Evolutionary conservation across 345 rosid genomes (phyloP).

Genomic region (Laguncularia racemosa): DNA sequence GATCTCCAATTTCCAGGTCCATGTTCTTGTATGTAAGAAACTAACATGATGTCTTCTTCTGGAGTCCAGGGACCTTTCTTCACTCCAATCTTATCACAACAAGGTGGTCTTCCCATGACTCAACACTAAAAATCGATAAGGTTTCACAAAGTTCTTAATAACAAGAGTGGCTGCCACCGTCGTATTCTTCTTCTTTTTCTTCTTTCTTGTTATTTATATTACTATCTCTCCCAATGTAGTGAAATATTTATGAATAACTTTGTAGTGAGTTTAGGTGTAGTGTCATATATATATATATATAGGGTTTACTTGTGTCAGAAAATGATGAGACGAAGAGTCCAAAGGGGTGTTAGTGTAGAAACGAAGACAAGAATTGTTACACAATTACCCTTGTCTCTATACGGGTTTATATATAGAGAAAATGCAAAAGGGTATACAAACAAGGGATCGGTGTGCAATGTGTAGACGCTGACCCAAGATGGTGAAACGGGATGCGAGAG

Average conservation of each 20-base stretch:
- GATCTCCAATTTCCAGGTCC: conserved; percentile 98
- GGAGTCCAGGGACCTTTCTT: conserved; percentile 99
- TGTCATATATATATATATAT: no score
- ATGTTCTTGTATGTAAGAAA: conserved; percentile 81
- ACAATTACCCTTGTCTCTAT: neutral
- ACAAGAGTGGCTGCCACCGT: no score
- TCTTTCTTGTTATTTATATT: no score
- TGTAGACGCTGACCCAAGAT: conserved; percentile 24
- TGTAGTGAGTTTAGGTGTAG: no score
- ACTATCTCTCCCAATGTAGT: no score
- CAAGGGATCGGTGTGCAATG: neutral
- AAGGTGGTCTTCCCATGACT: conserved; percentile 85
- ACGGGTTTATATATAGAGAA: neutral
- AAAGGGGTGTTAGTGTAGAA: neutral
- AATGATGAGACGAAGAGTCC: neutral
- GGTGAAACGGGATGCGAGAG: conserved; percentile 29
- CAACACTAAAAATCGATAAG: neutral
- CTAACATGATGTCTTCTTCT: conserved; percentile 88
- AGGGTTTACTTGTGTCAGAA: neutral
- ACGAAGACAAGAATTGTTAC: neutral
- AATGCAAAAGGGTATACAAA: neutral
- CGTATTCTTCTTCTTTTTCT: neutral
- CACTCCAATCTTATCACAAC: conserved; percentile 75
- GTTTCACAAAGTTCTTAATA: no score
- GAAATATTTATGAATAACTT: no score